phyloP scores from a whole-genome alignment of 2,329 filamentous ascomycete species.

The Elsinoe fawcettii region DNA sequence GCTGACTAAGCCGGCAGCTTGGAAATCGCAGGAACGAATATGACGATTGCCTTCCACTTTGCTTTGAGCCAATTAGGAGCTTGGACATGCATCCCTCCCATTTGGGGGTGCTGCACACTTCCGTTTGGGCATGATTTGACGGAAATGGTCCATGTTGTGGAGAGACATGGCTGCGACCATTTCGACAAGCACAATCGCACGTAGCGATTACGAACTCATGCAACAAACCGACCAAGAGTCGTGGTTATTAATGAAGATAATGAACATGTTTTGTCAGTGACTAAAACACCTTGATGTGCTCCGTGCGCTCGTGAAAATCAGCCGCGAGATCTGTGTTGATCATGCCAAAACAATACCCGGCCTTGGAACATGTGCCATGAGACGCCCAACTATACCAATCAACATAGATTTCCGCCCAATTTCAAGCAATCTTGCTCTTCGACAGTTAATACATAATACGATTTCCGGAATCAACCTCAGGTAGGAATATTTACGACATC shows the following conservation, averaged over 20 bases:
- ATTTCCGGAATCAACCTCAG: not conserved
- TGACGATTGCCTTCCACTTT: not conserved
- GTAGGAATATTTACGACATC: not conserved
- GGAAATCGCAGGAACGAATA: not conserved
- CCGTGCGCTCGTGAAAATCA: slow-evolving; percentile 8
- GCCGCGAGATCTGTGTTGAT: slow-evolving; percentile 12
- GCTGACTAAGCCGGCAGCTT: slow-evolving; percentile 8
- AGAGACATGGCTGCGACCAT: not conserved
- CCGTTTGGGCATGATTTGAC: not conserved
- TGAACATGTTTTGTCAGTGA: not conserved
- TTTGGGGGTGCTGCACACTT: not conserved
- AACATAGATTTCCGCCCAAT: not conserved
- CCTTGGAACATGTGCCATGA: slow-evolving; percentile 1
- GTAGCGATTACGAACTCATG: too few species aligned
- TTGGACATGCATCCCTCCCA: not conserved
- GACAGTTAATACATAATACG: not conserved
- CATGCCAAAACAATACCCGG: slow-evolving; percentile 13
- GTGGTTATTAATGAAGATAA: not conserved
- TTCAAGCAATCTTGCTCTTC: not conserved
- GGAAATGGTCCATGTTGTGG: not conserved
- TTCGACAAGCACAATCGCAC: not conserved
- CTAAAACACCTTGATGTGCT: not conserved
- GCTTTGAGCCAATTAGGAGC: slow-evolving; percentile 1
- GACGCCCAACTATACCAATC: slow-evolving; percentile 11
- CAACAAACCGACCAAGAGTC: too few species aligned